Evolutionary conservation across 441 rosid species (phyloP), one percentile per base, ranked within the genome.

Genomic region (Adansonia grandidieri): DNA sequence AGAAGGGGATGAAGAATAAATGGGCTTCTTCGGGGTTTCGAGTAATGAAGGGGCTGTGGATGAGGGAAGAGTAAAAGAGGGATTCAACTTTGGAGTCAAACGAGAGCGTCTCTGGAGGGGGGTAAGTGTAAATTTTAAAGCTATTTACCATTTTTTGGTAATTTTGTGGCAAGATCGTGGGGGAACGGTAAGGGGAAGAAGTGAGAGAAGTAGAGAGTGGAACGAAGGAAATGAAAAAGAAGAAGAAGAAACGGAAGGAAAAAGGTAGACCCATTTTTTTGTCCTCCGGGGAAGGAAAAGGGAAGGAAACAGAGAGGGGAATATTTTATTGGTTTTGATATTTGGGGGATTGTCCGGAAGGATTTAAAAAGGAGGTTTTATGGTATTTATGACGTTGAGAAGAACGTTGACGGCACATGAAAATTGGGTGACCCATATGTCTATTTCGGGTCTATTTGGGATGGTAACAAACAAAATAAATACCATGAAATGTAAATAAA

Each of bases 1-100:
- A 5, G 79, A 84, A 81, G n/a, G 93, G 91, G 71, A 88, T 76
- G 83, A 89, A 84, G 82, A 87, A 89, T n/a, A 88, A 83, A 84
- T 89, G 87, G 20, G 93, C 93, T 53, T 78, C 80, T 28, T 86
- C 84, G 5, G 93, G 88, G 73, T 85, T 65, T 14, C 15, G 84
- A 47, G 91, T 85, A 54, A 81, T 48, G 68, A 87, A 83, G 66
- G 82, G 65, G 73, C 89, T 85, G 78, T 74, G 75, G 66, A 75
- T 79, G 65, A 89, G 88, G 15, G 86, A 80, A 54, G 84, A 74
- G 85, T 82, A 80, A 79, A 89, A 88, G 71, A 87, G 84, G 50
- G 89, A 76, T 73, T 86, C 88, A 3, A 75, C 72, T 7, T 83
- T 79, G 50, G 89, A 85, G 37, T 73, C 60, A 77, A 82, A 82